phyloP scores from a whole-genome alignment of 2,329 filamentous ascomycete genomes.

The Penicillium frequentans region DNA sequence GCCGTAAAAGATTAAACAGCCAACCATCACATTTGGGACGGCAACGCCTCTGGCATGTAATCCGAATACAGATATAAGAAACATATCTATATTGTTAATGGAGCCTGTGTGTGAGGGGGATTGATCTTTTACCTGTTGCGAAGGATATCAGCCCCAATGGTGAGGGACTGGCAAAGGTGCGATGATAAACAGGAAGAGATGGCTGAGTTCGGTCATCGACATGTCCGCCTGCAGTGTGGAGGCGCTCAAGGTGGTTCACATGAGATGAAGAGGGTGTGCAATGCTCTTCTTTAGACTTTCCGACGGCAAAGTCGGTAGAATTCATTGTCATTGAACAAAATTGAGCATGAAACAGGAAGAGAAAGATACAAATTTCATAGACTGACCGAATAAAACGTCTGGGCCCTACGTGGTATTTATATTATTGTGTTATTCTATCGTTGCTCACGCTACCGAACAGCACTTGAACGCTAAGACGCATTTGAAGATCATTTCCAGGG shows the following conservation, averaged over 20 bases:
- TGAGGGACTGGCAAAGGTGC: constrained; percentile 29
- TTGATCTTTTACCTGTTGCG: constrained; percentile 26
- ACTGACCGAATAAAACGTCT: too few species aligned
- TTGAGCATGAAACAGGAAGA: too few species aligned
- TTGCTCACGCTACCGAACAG: too few species aligned
- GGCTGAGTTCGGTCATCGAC: constrained; percentile 13
- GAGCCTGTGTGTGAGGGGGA: not conserved
- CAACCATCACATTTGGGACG: not conserved
- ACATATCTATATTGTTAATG: not conserved
- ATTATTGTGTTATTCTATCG: too few species aligned
- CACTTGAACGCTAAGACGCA: too few species aligned
- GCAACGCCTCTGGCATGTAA: not conserved
- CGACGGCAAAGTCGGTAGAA: not conserved
- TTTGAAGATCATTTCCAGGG: too few species aligned
- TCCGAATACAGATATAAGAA: not conserved
- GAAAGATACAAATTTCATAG: too few species aligned
- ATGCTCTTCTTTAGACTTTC: not conserved
- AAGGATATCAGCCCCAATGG: constrained; percentile 40
- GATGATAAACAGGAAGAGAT: constrained; percentile 28
- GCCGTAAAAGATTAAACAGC: constrained; percentile 40
- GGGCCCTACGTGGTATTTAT: too few species aligned
- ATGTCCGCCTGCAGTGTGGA: constrained; percentile 5
- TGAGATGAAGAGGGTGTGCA: not conserved
- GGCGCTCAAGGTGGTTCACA: constrained; percentile 2
- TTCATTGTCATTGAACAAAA: not conserved